Conservation (phyloP, 2,329 filamentous ascomycete species). For the Epichloe scottii region DNA sequence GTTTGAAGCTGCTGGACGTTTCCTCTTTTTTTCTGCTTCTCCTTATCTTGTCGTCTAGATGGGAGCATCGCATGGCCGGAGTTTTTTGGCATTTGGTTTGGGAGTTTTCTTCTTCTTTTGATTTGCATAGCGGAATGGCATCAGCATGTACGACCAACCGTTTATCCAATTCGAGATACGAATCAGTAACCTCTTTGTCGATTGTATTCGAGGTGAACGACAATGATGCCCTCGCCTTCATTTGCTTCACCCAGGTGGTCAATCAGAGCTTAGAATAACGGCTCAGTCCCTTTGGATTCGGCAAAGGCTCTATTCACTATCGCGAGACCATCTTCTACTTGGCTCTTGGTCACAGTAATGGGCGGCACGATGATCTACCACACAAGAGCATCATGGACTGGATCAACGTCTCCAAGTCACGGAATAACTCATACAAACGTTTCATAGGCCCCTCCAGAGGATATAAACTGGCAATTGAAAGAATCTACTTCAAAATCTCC, state of each 20-base stretch:
- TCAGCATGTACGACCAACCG: not conserved
- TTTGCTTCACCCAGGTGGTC: too few relatives aligned
- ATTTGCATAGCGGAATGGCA: not conserved
- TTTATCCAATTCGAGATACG: not conserved
- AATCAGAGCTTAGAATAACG: too few relatives aligned
- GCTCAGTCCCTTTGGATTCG: too few relatives aligned
- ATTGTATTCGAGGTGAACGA: not conserved
- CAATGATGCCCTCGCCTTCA: too few relatives aligned
- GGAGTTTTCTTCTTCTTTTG: not conserved
- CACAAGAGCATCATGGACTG: too few relatives aligned
- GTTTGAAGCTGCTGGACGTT: not conserved
- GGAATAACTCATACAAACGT: too few relatives aligned
- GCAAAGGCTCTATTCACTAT: too few relatives aligned
- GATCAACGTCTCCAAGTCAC: too few relatives aligned
- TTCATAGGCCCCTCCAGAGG: slow-evolving; percentile 25
- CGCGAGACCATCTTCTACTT: too few relatives aligned
- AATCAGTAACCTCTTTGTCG: not conserved
- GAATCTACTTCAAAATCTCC: not conserved
- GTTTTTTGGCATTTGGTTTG: not conserved
- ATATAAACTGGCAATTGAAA: not conserved
- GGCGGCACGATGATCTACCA: too few relatives aligned
- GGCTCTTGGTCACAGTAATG: too few relatives aligned
- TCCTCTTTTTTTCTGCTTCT: not conserved
- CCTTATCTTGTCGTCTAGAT: not conserved
- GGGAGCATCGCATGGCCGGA: not conserved